A percentile compares a stretch with the other conserved stretches of the same genome.
phyloP scores from a whole-genome alignment of 345 rosid genomes.

The Orychophragmus violaceus region DNA sequence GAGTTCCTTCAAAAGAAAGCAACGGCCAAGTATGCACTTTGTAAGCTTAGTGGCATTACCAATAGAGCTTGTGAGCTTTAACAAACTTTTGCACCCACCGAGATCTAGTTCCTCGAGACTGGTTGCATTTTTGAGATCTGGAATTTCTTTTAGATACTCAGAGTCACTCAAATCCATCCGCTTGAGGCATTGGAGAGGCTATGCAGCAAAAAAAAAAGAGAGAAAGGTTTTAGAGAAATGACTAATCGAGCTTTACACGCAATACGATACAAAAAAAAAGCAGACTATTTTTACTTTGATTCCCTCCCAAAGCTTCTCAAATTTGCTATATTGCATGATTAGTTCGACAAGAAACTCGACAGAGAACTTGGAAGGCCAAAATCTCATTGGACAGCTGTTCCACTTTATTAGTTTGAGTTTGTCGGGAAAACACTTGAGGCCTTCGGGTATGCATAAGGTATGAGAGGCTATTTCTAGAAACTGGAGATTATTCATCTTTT shows the following conservation, averaged over 20 bases:
- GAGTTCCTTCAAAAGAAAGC: not conserved
- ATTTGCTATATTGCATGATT: not conserved
- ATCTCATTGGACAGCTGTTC: too few species aligned
- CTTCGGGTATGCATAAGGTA: not conserved
- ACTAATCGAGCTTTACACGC: not conserved
- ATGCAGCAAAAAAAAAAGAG: not conserved
- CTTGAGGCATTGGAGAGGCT: conserved; percentile 12
- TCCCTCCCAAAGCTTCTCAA: too few species aligned
- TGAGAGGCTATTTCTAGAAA: not conserved
- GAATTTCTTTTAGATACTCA: not conserved
- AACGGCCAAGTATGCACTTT: not conserved
- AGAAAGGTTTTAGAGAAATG: not conserved
- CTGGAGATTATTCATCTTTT: too few species aligned
- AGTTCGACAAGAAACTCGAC: not conserved
- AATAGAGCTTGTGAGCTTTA: too few species aligned
- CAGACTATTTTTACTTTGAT: too few species aligned
- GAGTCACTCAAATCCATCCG: not conserved
- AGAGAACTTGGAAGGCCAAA: too few species aligned
- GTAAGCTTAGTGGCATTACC: not conserved
- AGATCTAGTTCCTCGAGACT: conserved; percentile 20
- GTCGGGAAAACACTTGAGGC: not conserved
- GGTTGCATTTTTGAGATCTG: conserved; percentile 15
- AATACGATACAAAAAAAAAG: too few species aligned
- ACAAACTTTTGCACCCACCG: too few species aligned
- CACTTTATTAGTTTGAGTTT: not conserved